These are phyloP conservation scores for Oryza longistaminata DNA, from an alignment of 176 grass and related monocot genomes.

Conservation along the genomic window DNA sequence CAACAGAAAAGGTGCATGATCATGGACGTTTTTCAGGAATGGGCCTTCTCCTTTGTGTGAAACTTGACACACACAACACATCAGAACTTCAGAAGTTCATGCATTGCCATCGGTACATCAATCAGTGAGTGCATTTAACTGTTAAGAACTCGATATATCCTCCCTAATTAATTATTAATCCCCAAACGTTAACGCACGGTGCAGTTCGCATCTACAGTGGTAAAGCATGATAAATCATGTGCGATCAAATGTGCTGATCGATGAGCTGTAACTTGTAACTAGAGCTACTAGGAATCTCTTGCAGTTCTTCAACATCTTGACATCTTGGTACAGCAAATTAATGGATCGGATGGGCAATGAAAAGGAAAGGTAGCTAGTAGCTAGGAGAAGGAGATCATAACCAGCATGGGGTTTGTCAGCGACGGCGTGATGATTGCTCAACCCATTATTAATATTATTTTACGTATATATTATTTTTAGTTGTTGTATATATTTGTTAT, in stretches of 20 bases:
- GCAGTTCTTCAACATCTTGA: neutral
- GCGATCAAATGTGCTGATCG: neutral
- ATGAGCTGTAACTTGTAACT: neutral
- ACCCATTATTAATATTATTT: too few relatives aligned
- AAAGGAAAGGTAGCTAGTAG: neutral
- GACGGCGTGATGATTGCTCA: neutral
- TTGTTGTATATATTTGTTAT: too few relatives aligned
- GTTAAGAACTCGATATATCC: neutral
- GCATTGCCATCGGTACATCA: neutral
- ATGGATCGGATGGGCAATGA: neutral
- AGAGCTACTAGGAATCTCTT: neutral
- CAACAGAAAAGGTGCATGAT: conserved; percentile 42
- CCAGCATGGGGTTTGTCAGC: neutral
- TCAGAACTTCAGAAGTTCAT: neutral
- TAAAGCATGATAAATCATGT: neutral
- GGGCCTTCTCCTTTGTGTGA: neutral
- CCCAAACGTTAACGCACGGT: neutral
- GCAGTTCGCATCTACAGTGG: neutral
- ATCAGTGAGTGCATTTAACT: neutral
- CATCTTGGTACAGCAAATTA: neutral
- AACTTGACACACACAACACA: too few relatives aligned
- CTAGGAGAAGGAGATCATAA: neutral
- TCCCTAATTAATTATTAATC: too few relatives aligned
- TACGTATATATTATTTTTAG: too few relatives aligned
- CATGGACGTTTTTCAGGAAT: neutral